Conservation (phyloP, 192 early-diverging fungal species). For the Physocladia obscura region DNA sequence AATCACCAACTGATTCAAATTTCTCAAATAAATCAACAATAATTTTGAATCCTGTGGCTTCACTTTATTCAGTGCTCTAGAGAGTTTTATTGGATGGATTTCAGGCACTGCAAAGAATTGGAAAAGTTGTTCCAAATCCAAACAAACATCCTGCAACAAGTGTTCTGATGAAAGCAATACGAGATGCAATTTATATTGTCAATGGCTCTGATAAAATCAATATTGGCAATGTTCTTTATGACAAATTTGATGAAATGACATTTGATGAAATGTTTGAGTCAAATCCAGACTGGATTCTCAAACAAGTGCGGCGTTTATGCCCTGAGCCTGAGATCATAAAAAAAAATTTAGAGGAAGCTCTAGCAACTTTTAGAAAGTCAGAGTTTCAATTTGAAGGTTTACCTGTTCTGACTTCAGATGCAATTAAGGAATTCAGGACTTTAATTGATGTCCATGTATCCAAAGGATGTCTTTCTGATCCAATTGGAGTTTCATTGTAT, state of each 20-base stretch:
- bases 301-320: neutral
- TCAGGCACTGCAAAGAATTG: neutral
- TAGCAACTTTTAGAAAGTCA: neutral
- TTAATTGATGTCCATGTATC: neutral
- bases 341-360: neutral
- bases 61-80: neutral
- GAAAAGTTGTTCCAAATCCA: neutral
- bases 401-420: neutral
- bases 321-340: neutral
- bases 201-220: neutral
- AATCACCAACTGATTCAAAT: neutral
- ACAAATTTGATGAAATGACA: neutral
- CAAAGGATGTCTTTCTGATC: neutral
- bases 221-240: neutral
- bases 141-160: slow-evolving; percentile 1
- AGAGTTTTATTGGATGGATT: neutral
- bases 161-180: neutral
- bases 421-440: neutral
- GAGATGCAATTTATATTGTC: neutral
- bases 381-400: neutral
- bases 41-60: neutral
- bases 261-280: slow-evolving; percentile 2
- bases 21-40: neutral
- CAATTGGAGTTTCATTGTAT: neutral
- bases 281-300: neutral